phyloP scores from a whole-genome alignment of 352 stramenopile species.

The Phytophthora cryptogea region DNA sequence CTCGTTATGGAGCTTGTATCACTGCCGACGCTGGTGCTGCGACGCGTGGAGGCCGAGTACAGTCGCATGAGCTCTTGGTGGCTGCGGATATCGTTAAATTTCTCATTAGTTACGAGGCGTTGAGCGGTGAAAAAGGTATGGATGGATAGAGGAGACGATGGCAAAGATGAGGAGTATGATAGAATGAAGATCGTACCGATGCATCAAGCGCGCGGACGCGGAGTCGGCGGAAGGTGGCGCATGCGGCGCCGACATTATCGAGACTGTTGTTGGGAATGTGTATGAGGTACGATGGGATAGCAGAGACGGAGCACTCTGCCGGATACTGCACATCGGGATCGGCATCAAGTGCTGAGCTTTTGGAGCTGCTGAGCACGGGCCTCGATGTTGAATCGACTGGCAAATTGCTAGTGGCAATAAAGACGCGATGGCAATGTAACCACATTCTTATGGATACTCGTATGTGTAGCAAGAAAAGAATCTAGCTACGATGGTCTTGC shows the following conservation, averaged over 20 bases:
- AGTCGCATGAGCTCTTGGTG: constrained; percentile 62
- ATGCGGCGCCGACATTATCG: not conserved
- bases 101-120: not conserved
- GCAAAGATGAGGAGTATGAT: not conserved
- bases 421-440: too few species aligned
- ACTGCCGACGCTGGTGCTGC: constrained; percentile 22
- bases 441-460: too few species aligned
- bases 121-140: constrained; percentile 6
- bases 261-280: not conserved
- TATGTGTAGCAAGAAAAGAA: too few species aligned
- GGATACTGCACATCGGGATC: too few species aligned
- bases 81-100: constrained; percentile 24
- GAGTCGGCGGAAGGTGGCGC: not conserved
- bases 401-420: too few species aligned
- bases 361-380: too few species aligned
- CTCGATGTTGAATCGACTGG: too few species aligned
- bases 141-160: constrained; percentile 6
- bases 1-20: constrained; percentile 12
- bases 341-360: too few species aligned
- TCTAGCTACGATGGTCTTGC: too few species aligned
- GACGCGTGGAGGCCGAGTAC: constrained; percentile 29
- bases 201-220: constrained; percentile 5
- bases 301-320: too few species aligned
- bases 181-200: constrained; percentile 12
- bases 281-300: too few species aligned